Conservation (phyloP, 164 flowering plant species). For the Stephania japonica region DNA sequence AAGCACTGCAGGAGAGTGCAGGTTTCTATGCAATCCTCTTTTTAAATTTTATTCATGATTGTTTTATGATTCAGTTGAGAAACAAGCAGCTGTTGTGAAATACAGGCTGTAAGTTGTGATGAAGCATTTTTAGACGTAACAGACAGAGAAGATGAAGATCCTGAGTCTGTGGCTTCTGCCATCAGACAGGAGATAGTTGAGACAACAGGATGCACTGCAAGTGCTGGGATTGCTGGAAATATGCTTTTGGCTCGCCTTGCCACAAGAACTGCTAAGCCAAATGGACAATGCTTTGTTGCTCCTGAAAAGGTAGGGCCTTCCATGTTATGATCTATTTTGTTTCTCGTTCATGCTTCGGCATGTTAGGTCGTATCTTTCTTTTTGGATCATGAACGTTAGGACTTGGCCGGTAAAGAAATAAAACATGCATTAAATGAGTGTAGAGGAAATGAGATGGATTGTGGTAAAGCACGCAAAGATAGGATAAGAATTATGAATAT, state of each 20-base stretch:
- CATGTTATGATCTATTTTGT: neutral
- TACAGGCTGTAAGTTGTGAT: slow-evolving; percentile 95
- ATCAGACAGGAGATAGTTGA: slow-evolving; percentile 72
- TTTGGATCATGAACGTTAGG: neutral
- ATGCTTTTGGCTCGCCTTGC: slow-evolving; percentile 95
- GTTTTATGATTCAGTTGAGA: neutral
- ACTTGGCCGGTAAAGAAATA: no score
- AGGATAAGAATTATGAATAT: no score
- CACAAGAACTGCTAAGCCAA: slow-evolving; percentile 83
- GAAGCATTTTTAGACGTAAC: slow-evolving; percentile 89
- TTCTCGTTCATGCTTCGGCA: no score
- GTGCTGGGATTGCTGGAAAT: slow-evolving; percentile 85
- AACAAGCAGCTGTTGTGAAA: slow-evolving; percentile 10
- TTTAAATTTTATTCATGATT: neutral
- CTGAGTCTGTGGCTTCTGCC: slow-evolving; percentile 57
- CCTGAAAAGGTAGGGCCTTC: slow-evolving; percentile 43
- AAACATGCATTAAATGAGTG: no score
- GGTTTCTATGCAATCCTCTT: slow-evolving; percentile 31
- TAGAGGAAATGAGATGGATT: no score
- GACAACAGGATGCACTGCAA: slow-evolving; percentile 85
- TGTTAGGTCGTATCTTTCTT: neutral
- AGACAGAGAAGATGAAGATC: slow-evolving; percentile 44
- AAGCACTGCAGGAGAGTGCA: slow-evolving; percentile 84
- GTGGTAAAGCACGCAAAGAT: no score
- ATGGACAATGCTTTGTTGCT: slow-evolving; percentile 78